Evolutionary conservation across 768 basidiomycete species (phyloP).

Genomic region (Agaricus blazei): DNA sequence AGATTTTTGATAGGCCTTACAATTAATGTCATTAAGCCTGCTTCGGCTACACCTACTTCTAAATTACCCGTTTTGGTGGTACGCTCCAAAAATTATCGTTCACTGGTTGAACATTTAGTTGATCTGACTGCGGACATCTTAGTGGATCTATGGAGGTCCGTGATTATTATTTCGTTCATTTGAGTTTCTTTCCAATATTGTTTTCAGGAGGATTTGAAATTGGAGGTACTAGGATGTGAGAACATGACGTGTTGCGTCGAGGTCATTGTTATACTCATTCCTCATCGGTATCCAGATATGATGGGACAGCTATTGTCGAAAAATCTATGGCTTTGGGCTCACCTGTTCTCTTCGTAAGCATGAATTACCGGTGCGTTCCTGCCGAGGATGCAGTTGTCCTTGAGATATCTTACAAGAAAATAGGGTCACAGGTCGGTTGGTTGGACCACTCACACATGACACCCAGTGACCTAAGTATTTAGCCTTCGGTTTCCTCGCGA

Average conservation of each 20-base stretch:
- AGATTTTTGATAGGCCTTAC: slow-evolving; percentile 35
- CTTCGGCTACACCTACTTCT: slow-evolving; percentile 27
- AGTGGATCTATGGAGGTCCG: neutral
- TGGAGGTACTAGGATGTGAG: slow-evolving; percentile 30
- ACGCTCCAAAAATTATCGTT: slow-evolving; percentile 15
- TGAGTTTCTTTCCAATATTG: too few relatives aligned
- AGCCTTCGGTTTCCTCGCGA: slow-evolving; percentile 38
- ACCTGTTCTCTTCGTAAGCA: slow-evolving; percentile 48
- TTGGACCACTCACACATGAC: neutral
- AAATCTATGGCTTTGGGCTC: slow-evolving; percentile 36
- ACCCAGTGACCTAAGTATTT: neutral
- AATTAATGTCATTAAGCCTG: slow-evolving; percentile 46
- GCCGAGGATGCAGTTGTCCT: too few relatives aligned
- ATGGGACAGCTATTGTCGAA: slow-evolving; percentile 37
- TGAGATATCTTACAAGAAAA: too few relatives aligned
- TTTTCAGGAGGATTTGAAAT: slow-evolving; percentile 35
- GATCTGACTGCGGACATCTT: slow-evolving; percentile 48
- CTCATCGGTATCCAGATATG: slow-evolving; percentile 25
- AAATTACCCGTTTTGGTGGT: slow-evolving; percentile 52
- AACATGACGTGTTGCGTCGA: neutral
- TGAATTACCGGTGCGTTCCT: slow-evolving; percentile 41
- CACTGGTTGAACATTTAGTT: neutral
- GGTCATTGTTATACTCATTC: neutral
- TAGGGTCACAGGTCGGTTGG: neutral
- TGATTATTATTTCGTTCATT: neutral